Evolutionary conservation across 2,329 filamentous ascomycete species (phyloP).

Genomic region (Talaromyces verruculosus): DNA sequence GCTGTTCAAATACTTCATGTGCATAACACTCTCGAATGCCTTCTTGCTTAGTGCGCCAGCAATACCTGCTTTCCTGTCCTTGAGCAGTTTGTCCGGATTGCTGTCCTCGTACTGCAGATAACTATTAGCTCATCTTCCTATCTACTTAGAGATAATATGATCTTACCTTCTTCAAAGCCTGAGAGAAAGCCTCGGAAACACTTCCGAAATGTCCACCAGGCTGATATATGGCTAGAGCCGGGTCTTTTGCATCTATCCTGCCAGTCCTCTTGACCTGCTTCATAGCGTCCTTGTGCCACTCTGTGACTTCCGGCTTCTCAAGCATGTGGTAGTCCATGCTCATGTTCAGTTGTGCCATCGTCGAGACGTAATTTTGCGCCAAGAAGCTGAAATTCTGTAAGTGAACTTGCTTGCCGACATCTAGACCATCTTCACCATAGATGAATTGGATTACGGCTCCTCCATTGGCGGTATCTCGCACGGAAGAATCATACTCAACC

Average conservation of each 20-base stretch:
- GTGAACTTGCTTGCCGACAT: constrained; percentile 92
- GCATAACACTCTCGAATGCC: constrained; percentile 78
- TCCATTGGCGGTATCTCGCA: constrained; percentile 83
- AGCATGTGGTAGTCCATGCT: constrained; percentile 55
- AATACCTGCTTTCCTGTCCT: constrained; percentile 57
- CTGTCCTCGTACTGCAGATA: constrained; percentile 67
- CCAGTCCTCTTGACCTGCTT: constrained; percentile 77
- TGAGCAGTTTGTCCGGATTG: constrained; percentile 64
- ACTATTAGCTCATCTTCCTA: constrained; percentile 24
- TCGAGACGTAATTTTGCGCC: constrained; percentile 77
- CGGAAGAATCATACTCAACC: constrained; percentile 90
- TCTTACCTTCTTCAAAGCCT: constrained; percentile 61
- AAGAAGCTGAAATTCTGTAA: constrained; percentile 87
- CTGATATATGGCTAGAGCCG: constrained; percentile 69
- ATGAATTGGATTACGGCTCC: constrained; percentile 92
- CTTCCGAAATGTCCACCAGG: constrained; percentile 78
- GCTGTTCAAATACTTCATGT: constrained; percentile 89
- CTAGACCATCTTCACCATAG: constrained; percentile 93
- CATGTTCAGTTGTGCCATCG: constrained; percentile 74
- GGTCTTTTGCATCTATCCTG: constrained; percentile 68
- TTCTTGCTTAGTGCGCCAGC: constrained; percentile 58
- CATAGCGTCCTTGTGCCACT: constrained; percentile 65
- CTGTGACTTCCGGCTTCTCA: constrained; percentile 65
- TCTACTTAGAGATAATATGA: neutral
- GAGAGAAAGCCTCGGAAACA: constrained; percentile 83